Conservation (phyloP, 345 rosid genomes). For the Eutrema yunnanense region DNA sequence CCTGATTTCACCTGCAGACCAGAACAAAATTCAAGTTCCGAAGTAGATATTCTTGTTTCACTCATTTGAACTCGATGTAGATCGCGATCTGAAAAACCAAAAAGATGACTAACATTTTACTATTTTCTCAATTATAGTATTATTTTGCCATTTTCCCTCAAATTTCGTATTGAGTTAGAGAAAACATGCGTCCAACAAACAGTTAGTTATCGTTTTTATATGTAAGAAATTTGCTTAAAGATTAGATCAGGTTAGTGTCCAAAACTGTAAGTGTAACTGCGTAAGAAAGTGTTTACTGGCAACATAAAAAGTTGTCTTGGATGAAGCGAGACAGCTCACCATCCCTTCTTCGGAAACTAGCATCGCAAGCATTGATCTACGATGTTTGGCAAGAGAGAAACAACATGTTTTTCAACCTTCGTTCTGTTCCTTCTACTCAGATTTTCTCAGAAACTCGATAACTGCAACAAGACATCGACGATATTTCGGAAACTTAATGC, state of each 20-base stretch:
- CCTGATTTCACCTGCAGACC: background rate
- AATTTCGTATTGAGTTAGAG: background rate
- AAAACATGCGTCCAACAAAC: background rate
- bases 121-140: background rate
- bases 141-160: background rate
- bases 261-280: background rate
- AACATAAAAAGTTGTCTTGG: background rate
- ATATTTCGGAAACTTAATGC: too few species aligned
- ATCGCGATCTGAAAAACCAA: slow-evolving; percentile 1
- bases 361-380: too few species aligned
- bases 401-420: too few species aligned
- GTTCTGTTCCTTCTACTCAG: too few species aligned
- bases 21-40: slow-evolving; percentile 11
- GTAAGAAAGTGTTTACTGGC: background rate
- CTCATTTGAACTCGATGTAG: background rate
- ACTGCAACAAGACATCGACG: too few species aligned
- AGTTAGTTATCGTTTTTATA: background rate
- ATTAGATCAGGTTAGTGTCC: background rate
- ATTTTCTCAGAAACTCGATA: too few species aligned
- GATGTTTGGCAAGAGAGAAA: too few species aligned
- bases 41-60: slow-evolving; percentile 20
- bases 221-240: background rate
- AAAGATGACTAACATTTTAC: background rate
- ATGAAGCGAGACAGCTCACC: too few species aligned
- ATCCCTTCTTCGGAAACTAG: too few species aligned